Base-by-base conservation (phyloP, 495 filamentous ascomycete species). In the Bathelium albidoporum region DNA sequence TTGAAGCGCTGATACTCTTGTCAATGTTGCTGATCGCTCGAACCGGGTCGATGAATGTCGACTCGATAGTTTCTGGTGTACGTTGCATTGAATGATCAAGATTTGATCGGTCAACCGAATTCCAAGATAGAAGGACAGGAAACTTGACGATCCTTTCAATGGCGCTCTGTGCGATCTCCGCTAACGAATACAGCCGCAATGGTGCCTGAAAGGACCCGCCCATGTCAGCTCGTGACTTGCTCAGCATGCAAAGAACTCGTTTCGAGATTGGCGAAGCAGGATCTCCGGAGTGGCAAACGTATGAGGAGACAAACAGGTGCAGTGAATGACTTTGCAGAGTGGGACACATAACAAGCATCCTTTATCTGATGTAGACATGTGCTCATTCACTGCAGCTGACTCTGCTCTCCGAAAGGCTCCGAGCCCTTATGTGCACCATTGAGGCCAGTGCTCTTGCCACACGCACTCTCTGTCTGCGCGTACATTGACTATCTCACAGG, bases 201-300 rank as follows among this genome's bases (percentile, higher is more conserved):
- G 22, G 24, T 28, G 49, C 22, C 49, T 29, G 12, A 11, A 29
- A 26, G 24, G 49, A 55, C 49, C 49, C 49, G 29, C 49, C 4
- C 49, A 55, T 29, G 29, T 20, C 49, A 55, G 16, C 49, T 29
- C 49, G 49, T 55, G 49, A 55, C 49, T 55, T 55, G 49, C 49
- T n/a, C 24, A 29, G 49, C 20, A 12, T 28, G 49, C 49, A 29
- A 29, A 3, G 24, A 24, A 5, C 24, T 29, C 24, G 10, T 28
- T 29, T 26, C 16, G 22, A 29, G 49, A 26, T 55, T 10, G 5
- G 22, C 49, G 16, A 29, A 55, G 16, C 49, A 55, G 12, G 49
- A 55, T 55, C 20, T 55, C 49, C 18, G 5, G 24, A 26, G 49
- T 10, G 49, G 24, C 49, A 55, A 55, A 55, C 49, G 16, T 55